Evolutionary conservation across 2,329 filamentous ascomycete genomes (phyloP).

Genomic region (Daldinia sp.): DNA sequence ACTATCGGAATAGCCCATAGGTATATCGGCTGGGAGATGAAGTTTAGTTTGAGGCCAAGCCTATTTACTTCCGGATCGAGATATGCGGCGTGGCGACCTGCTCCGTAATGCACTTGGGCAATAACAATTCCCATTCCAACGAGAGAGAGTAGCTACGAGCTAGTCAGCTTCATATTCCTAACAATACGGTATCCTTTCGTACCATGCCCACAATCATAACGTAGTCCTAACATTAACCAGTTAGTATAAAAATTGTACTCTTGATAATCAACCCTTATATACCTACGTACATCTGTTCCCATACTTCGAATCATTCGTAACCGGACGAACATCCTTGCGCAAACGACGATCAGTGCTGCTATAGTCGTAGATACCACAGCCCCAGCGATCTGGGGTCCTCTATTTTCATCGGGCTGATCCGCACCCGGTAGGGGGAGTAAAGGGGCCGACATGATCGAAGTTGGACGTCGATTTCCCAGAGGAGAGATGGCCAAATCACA

Average conservation of each 20-base stretch:
- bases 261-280: too few relatives aligned
- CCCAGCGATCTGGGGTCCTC: constrained; percentile 10
- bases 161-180: constrained; percentile 34
- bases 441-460: constrained; percentile 11
- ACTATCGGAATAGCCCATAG: constrained; percentile 52
- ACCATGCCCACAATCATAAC: constrained; percentile 19
- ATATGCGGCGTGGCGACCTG: constrained; percentile 56
- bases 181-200: neutral
- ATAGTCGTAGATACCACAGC: constrained; percentile 19
- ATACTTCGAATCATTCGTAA: constrained; percentile 18
- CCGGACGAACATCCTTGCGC: constrained; percentile 25
- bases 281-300: constrained; percentile 24
- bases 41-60: constrained; percentile 53
- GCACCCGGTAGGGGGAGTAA: neutral
- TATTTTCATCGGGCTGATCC: constrained; percentile 7
- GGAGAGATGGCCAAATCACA: neutral
- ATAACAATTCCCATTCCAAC: constrained; percentile 52
- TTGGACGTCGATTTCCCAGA: neutral
- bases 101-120: constrained; percentile 52
- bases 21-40: constrained; percentile 55
- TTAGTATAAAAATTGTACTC: neutral
- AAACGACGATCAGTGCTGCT: constrained; percentile 19
- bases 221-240: constrained; percentile 12
- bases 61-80: constrained; percentile 48
- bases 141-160: constrained; percentile 46